Evolutionary conservation across 2,329 filamentous ascomycete genomes (phyloP).

Genomic region (Teratosphaeria pseudoeucalypti): DNA sequence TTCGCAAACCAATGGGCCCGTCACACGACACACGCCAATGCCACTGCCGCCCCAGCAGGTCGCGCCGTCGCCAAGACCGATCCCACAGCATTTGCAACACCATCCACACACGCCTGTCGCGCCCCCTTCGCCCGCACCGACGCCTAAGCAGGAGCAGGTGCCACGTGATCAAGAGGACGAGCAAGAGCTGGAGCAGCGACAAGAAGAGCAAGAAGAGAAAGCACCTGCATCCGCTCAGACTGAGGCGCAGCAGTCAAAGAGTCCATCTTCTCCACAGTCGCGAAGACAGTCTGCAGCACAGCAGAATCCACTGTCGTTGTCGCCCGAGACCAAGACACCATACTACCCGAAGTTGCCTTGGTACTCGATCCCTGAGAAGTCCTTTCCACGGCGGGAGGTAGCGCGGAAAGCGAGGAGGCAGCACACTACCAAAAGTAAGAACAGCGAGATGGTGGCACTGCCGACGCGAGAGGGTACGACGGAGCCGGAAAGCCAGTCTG

Average conservation of each 20-base stretch:
- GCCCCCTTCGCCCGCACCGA: constrained; percentile 11
- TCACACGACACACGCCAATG: constrained; percentile 25
- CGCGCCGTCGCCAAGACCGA: constrained; percentile 4
- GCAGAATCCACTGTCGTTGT: constrained; percentile 8
- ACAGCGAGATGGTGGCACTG: constrained; percentile 36
- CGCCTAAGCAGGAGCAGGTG: constrained; percentile 9
- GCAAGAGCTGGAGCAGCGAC: not conserved
- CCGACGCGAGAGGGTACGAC: constrained; percentile 35
- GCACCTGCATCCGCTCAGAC: not conserved
- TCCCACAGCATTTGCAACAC: constrained; percentile 1
- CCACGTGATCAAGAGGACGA: constrained; percentile 2
- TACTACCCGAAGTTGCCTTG: constrained; percentile 49
- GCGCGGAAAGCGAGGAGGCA: constrained; percentile 36
- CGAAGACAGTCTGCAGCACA: constrained; percentile 9
- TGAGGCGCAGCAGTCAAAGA: not conserved
- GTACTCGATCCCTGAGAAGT: constrained; percentile 42
- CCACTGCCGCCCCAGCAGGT: constrained; percentile 4
- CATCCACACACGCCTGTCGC: constrained; percentile 7
- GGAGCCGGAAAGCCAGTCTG: constrained; percentile 8
- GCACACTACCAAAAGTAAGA: constrained; percentile 26
- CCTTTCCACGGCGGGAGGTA: constrained; percentile 44
- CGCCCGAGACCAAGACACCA: constrained; percentile 26
- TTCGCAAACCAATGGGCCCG: constrained; percentile 37
- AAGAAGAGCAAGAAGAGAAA: not conserved
- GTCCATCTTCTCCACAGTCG: constrained; percentile 6